These are phyloP conservation scores for Taphrina deformans DNA, from an alignment of 1,139 yeast species.

Conservation along the genomic window DNA sequence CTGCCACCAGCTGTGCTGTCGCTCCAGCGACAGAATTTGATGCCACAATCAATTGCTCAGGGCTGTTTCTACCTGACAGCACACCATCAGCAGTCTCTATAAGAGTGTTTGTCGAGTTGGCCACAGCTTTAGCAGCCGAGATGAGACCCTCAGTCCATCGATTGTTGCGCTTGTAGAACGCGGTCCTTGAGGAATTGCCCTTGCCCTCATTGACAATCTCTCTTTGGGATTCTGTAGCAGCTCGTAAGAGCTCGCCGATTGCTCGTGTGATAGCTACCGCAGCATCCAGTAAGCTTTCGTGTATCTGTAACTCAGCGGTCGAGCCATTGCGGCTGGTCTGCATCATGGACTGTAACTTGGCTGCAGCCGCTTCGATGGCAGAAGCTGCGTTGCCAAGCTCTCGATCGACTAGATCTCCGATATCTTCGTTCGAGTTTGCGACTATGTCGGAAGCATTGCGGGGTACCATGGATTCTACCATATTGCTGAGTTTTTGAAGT, in stretches of 20 bases:
- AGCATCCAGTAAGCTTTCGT: conserved; percentile 73
- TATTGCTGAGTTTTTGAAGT: conserved; percentile 59
- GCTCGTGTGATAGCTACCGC: conserved; percentile 83
- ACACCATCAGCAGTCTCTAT: conserved; percentile 88
- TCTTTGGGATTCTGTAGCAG: conserved; percentile 78
- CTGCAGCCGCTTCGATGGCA: conserved; percentile 66
- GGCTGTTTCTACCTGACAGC: conserved; percentile 60
- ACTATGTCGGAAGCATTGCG: conserved; percentile 43
- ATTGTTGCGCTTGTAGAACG: conserved; percentile 81
- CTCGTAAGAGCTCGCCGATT: conserved; percentile 65
- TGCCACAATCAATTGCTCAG: conserved; percentile 84
- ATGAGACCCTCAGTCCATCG: conserved; percentile 94
- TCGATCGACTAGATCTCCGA: conserved; percentile 67
- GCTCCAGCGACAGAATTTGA: conserved; percentile 92
- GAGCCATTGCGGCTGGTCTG: conserved; percentile 54
- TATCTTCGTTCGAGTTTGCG: conserved; percentile 52
- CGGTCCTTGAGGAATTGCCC: conserved; percentile 67
- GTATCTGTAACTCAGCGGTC: conserved; percentile 66
- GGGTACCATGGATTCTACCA: conserved; percentile 62
- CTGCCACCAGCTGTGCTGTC: conserved; percentile 89
- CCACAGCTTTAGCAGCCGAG: conserved; percentile 88
- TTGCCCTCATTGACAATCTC: conserved; percentile 76
- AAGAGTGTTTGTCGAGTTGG: conserved; percentile 74
- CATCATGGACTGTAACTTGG: conserved; percentile 58
- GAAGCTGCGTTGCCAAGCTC: conserved; percentile 73